Conservation (phyloP, 208 protist genomes). For the Lotmaria passim region DNA sequence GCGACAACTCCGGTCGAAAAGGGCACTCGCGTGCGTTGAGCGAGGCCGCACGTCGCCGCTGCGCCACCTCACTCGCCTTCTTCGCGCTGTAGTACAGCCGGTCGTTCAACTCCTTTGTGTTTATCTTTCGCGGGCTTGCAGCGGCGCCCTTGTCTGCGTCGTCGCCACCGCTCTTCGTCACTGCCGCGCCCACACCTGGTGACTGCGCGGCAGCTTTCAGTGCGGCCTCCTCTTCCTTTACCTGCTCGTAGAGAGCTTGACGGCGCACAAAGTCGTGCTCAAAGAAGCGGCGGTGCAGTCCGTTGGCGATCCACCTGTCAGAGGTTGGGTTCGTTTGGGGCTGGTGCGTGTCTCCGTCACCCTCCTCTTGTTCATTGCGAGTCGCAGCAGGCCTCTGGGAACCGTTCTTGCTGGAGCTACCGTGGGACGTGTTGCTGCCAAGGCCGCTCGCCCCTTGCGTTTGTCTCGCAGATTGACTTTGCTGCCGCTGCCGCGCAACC, state of each 20-base stretch:
- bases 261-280: slow-evolving; percentile 68
- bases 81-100: slow-evolving; percentile 62
- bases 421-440: too few species aligned
- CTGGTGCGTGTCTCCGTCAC: slow-evolving; percentile 19
- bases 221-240: slow-evolving; percentile 54
- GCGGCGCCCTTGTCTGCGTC: not conserved
- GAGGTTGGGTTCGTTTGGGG: slow-evolving; percentile 68
- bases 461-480: too few species aligned
- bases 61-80: slow-evolving; percentile 29
- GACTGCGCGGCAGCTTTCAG: slow-evolving; percentile 11
- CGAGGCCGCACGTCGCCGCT: slow-evolving; percentile 34
- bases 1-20: slow-evolving; percentile 68
- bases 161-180: not conserved
- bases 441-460: too few species aligned
- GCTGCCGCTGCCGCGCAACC: slow-evolving; percentile 21
- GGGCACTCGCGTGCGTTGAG: slow-evolving; percentile 49
- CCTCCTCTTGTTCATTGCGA: too few species aligned
- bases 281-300: slow-evolving; percentile 76
- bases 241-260: slow-evolving; percentile 70
- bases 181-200: not conserved
- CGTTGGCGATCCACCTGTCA: slow-evolving; percentile 70
- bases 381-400: too few species aligned
- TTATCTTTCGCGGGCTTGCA: not conserved
- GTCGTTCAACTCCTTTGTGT: slow-evolving; percentile 40
- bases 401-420: not conserved